Conservation (phyloP, 352 stramenopile species). For the Phytophthora idaei region DNA sequence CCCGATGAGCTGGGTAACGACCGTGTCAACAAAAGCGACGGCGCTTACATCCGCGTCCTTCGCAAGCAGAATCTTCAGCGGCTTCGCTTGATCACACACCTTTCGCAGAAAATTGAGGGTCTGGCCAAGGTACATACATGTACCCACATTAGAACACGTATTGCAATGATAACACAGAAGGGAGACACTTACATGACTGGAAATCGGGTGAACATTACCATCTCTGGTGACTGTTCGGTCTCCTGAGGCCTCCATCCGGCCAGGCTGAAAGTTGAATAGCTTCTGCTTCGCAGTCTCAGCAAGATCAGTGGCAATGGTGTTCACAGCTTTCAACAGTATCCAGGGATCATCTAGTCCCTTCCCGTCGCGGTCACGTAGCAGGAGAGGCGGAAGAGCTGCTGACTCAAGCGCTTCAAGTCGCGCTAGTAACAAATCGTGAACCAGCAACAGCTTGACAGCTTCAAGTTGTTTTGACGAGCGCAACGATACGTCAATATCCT, state of each 20-base stretch:
- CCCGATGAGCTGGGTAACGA: conserved; percentile 73
- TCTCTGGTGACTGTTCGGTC: conserved; percentile 69
- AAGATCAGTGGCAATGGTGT: conserved; percentile 44
- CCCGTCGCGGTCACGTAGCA: conserved; percentile 70
- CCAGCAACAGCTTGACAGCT: conserved; percentile 61
- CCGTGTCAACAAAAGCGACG: conserved; percentile 63
- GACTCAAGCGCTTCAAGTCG: conserved; percentile 43
- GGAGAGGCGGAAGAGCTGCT: conserved; percentile 53
- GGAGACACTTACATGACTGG: conserved; percentile 60
- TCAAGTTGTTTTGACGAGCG: conserved; percentile 31
- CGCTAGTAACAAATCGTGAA: conserved; percentile 58
- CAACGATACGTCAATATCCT: conserved; percentile 39
- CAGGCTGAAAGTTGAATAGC: conserved; percentile 67
- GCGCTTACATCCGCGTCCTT: conserved; percentile 60
- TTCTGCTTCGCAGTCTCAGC: conserved; percentile 59
- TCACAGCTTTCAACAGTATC: conserved; percentile 57
- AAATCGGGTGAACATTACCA: conserved; percentile 79
- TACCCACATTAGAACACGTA: neutral
- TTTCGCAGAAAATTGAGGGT: conserved; percentile 80
- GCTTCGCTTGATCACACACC: conserved; percentile 68
- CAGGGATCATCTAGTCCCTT: conserved; percentile 71
- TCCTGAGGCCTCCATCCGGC: conserved; percentile 50
- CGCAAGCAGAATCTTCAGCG: conserved; percentile 59
- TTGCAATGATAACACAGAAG: neutral
- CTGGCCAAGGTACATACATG: conserved; percentile 23